phyloP scores from a whole-genome alignment of 345 rosid species.

The Citrus cavaleriei region DNA sequence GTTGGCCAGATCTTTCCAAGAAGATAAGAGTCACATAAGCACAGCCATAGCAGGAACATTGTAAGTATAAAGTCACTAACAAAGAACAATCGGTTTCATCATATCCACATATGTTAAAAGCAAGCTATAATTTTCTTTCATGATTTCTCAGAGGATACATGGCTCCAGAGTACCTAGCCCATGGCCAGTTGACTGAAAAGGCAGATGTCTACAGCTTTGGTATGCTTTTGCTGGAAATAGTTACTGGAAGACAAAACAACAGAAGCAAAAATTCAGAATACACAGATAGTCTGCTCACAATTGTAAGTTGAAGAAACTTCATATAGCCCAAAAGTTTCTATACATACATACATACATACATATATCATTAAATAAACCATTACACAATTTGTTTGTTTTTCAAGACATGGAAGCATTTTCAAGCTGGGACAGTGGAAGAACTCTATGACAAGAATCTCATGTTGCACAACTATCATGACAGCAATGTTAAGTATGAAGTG shows the following conservation, averaged over 20 bases:
- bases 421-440: conserved; percentile 58
- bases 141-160: conserved; percentile 72
- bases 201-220: conserved; percentile 90
- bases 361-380: not conserved
- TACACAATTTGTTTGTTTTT: not conserved
- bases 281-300: conserved; percentile 70
- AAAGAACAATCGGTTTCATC: not conserved
- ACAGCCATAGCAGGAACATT: conserved; percentile 95
- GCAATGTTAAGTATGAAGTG: conserved; percentile 48
- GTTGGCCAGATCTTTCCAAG: conserved; percentile 86
- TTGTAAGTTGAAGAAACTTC: conserved; percentile 42
- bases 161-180: conserved; percentile 94
- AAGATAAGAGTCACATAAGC: conserved; percentile 92
- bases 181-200: conserved; percentile 92
- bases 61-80: conserved; percentile 38
- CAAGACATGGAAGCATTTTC: conserved; percentile 78
- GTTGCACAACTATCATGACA: conserved; percentile 37
- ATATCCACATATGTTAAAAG: not conserved
- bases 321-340: not conserved
- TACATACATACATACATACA: not conserved
- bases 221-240: conserved; percentile 76
- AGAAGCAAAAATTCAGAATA: conserved; percentile 65
- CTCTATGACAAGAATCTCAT: conserved; percentile 66
- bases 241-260: conserved; percentile 78
- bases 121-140: not conserved